These are phyloP conservation scores for Leccinum ochraceum DNA, from an alignment of 768 basidiomycete species.

Conservation along the genomic window DNA sequence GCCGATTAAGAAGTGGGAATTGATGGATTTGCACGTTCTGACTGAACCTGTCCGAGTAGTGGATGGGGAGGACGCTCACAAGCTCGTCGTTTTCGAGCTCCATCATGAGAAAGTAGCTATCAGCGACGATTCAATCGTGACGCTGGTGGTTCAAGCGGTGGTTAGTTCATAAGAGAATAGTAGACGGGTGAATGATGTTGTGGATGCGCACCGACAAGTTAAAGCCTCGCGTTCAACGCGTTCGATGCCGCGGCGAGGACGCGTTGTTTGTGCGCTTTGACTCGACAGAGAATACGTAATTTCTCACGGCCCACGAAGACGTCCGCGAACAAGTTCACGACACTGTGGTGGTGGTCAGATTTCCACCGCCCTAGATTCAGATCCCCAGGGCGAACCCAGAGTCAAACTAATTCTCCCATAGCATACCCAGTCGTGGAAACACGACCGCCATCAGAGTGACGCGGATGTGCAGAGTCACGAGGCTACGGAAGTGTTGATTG, in stretches of 20 bases:
- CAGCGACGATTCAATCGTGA: background rate
- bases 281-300: constrained; percentile 20
- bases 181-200: no score
- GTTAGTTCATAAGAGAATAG: no score
- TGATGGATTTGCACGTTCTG: constrained; percentile 78
- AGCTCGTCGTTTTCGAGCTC: constrained; percentile 53
- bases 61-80: constrained; percentile 69
- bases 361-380: no score
- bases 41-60: constrained; percentile 59
- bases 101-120: constrained; percentile 25
- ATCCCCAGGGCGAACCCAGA: no score
- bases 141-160: background rate
- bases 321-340: no score
- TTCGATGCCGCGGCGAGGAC: constrained; percentile 19
- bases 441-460: constrained; percentile 85
- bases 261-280: constrained; percentile 24
- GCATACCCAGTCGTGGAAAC: constrained; percentile 77
- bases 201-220: no score
- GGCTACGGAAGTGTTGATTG: constrained; percentile 66
- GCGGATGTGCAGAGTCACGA: constrained; percentile 76
- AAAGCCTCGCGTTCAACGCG: constrained; percentile 16
- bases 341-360: no score
- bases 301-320: constrained; percentile 14
- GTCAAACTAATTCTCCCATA: constrained; percentile 49
- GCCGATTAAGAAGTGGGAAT: constrained; percentile 73